Evolutionary conservation across 75 land plant genomes (phyloP).

Genomic region (Sequoia sempervirens): DNA sequence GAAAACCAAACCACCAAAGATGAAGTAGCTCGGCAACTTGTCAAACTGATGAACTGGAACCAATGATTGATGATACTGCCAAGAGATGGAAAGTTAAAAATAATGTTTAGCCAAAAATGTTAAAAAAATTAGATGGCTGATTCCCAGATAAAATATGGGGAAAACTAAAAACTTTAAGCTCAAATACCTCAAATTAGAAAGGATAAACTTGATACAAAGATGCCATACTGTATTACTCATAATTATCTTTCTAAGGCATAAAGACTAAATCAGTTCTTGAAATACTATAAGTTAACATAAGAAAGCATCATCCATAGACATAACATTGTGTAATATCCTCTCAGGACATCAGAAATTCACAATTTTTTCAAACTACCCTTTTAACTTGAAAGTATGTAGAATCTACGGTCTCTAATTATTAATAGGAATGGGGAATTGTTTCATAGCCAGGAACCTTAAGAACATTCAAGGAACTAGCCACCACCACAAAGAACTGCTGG

Average conservation of each 20-base stretch:
- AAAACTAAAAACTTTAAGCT: too few relatives aligned
- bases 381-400: too few relatives aligned
- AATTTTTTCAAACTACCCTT: too few relatives aligned
- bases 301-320: constrained; percentile 1
- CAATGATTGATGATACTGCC: constrained; percentile 75
- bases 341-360: not conserved
- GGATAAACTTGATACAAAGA: not conserved
- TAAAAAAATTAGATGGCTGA: not conserved
- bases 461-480: too few relatives aligned
- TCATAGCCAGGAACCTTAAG: too few relatives aligned
- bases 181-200: not conserved
- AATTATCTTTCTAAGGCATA: not conserved
- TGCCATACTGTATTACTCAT: not conserved
- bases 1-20: constrained; percentile 92
- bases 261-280: not conserved
- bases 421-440: too few relatives aligned
- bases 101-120: not conserved
- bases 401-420: too few relatives aligned
- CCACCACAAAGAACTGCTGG: too few relatives aligned
- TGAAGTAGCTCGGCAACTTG: constrained; percentile 82
- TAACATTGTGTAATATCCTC: not conserved
- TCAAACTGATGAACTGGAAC: constrained; percentile 97
- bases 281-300: not conserved
- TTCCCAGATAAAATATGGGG: not conserved
- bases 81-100: not conserved